Evolutionary conservation across 495 filamentous ascomycete species (phyloP), one percentile per base, ranked within the genome.

Genomic region (Penicillium cataractarum): DNA sequence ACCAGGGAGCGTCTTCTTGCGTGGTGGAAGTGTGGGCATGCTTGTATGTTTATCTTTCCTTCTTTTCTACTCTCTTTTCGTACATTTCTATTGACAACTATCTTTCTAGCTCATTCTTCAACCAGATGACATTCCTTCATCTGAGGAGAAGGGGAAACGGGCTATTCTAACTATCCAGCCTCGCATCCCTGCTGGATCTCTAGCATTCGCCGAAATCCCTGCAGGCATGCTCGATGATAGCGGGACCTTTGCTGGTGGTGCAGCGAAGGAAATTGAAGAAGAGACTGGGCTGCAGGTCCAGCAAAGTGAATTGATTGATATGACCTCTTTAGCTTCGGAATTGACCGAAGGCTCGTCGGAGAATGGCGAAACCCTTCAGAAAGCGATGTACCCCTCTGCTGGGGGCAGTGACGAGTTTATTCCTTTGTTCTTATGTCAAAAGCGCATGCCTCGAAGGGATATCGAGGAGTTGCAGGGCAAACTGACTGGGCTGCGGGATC

Each of bases 381-480:
- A 75, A 50, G 90, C 80, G 0, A 80, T 94, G 66, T 96, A 89
- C 71, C 90, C 91, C 0, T 91, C 87, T 40, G 81, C 91, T 3
- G 93, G 92, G 0, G 92, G 86, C 0, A 92, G 90, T 66, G 93
- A 97, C 74, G 93, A 96, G 73, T 91, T 88, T 67, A 88, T 96
- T 37, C 88, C 87, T 6, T 77, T 96, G 33, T 94, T 92, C 68
- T 74, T 92, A 60, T 87, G 88, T 73, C 84, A 92, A 76, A 87
- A 89, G 66, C 72, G 84, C 31, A 83, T 96, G 58, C 81, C 84
- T 15, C 80, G 86, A 53, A 76, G 73, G 24, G 82, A 86, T 65
- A 81, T 97, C 65, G 78, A 86, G 57, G 84, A 86, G 39, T 86
- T 90, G 84, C 83, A 85, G 57, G 92, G 92, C 4, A 90, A 86